Conservation (phyloP, 1,284 basidiomycete genomes). For the Naganishia cerealis region DNA sequence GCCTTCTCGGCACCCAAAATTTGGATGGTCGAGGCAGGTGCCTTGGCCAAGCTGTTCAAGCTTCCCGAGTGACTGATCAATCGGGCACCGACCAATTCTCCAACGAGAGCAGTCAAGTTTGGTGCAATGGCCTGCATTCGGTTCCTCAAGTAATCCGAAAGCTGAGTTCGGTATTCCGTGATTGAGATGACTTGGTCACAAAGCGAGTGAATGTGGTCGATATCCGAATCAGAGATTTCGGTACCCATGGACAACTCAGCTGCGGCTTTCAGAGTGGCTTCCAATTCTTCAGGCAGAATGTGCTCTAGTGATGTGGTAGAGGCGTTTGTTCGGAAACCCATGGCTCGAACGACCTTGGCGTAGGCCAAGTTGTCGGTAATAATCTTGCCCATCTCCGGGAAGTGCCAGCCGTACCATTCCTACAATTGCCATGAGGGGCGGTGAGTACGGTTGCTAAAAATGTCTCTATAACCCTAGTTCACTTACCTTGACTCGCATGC, state of each 20-base stretch:
- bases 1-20: slow-evolving; percentile 99
- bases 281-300: slow-evolving; percentile 91
- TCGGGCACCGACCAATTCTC: slow-evolving; percentile 92
- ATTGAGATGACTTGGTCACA: slow-evolving; percentile 98
- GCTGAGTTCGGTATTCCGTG: slow-evolving; percentile 86
- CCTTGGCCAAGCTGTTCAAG: slow-evolving; percentile 88
- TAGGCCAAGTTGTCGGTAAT: slow-evolving; percentile 95
- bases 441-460: neutral
- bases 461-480: neutral
- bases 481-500: slow-evolving; percentile 92
- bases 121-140: slow-evolving; percentile 97
- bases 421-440: slow-evolving; percentile 47
- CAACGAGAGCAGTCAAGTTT: slow-evolving; percentile 91
- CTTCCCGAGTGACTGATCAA: slow-evolving; percentile 96
- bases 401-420: slow-evolving; percentile 99
- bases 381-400: slow-evolving; percentile 99
- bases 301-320: slow-evolving; percentile 78
- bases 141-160: slow-evolving; percentile 91
- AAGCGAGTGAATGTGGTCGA: slow-evolving; percentile 88
- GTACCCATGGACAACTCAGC: slow-evolving; percentile 98
- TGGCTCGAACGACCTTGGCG: slow-evolving; percentile 81
- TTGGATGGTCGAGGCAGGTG: slow-evolving; percentile 96
- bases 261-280: slow-evolving; percentile 84
- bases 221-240: slow-evolving; percentile 93
- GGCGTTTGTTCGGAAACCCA: slow-evolving; percentile 96